Base-by-base conservation (phyloP, 2,329 filamentous ascomycete genomes). In the Penicillium sp. region DNA sequence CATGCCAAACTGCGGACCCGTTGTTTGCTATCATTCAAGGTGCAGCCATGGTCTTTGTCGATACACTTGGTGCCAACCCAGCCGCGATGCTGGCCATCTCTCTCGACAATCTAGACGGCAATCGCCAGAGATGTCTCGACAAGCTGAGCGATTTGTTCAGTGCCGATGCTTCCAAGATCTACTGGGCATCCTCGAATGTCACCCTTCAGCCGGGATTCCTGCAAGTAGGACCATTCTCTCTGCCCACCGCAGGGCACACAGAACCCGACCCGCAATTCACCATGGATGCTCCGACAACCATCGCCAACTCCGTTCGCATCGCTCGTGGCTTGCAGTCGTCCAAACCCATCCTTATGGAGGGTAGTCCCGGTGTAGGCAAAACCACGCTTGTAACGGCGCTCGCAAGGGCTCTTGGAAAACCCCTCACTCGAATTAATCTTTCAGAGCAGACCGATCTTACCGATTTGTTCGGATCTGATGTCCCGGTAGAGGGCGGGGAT, bases 391-490 rank as follows among this genome's bases (percentile, higher is more conserved):
- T 99, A 20, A 86, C 87, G 40, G 91, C 93, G 0, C 76, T 98
- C 40, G 88, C 95, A 1, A 81, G 81, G 58, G 84, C 86, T 3
- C 87, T 89, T 56, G 89, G 91, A 4, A 86, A 86, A 54, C 86
- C 88, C 6, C 73, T 99, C 55, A 95, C 90, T 0, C 82, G 93
- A 61, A 96, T 99, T 71, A 99, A 99, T 65, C 77, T 99, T 52
- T 97, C 93, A 0, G 93, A 98, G 61, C 93, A 98, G 72, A 98
- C 95, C 0, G 93, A 98, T 69, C 75, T 98, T 43, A 96, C 97
- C 81, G 93, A 98, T 67, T 76, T 98, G 1, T 98, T 98, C 67
- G 93, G 93, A 51, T 95, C 92, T 0, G 93, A 98, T 73, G 89
- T 95, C 6, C 93, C 93, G 0, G 84, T 95, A 3, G 93, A 97